Evolutionary conservation across 352 stramenopile species (phyloP), one percentile per base, ranked within the genome.

Genomic region (Globisporangium carolinianum): DNA sequence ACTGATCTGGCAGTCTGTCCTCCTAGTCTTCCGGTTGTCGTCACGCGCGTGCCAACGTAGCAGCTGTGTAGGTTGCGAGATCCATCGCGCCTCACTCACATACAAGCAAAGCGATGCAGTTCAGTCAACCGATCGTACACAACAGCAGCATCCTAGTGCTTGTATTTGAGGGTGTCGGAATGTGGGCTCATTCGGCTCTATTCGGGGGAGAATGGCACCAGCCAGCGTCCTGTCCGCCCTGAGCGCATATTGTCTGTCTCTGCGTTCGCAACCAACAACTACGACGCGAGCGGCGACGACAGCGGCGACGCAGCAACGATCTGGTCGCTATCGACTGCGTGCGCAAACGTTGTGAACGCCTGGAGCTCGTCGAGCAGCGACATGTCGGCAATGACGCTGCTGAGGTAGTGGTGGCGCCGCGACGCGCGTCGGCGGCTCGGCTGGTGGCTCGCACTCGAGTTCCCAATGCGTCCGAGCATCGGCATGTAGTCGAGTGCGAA

Each of bases 351-450:
- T 45, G 72, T 73, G 57, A 76, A 79, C n/a, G 61, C 60, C 58
- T 71, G 70, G 55, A 88, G 62, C 10, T 88, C 71, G 53, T 89
- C 81, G 43, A 89, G 61, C 45, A 87, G 62, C 32, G 63, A 58
- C 73, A 91, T 84, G 67, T 94, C 83, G 7, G 71, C 55, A 47
- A 94, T 66, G 60, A 94, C 71, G 36, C 86, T 79, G 52, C 76
- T 63, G 56, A 94, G 73, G 69, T 94, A 90, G 57, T 90, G 78
- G 58, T 87, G 83, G 47, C 83, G 81, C 39, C 83, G 67, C 11
- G 79, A 91, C 51, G 75, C 56, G 37, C 80, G 79, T 49, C 83
- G 80, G 5, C 81, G 72, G 47, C 73, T 75, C 69, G 84, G 73
- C 59, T 88, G 73, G 47, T 76, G 58, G 5, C 66, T 71, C 5